These are phyloP conservation scores for Physcia stellaris DNA, from an alignment of 495 filamentous ascomycete genomes.

Conservation along the genomic window DNA sequence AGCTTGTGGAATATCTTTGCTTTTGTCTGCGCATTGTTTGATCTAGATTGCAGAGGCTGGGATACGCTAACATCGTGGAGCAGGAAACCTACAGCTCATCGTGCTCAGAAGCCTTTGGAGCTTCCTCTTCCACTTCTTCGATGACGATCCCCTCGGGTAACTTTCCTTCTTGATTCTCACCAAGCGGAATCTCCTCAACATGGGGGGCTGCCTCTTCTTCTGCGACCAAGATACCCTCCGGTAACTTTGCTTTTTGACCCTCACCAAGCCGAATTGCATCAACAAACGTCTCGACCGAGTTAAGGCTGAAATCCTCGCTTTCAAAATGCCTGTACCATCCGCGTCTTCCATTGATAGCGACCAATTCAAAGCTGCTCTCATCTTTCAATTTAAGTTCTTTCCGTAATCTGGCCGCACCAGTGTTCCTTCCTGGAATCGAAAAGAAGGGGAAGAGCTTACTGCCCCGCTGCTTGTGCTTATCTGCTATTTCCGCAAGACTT, in stretches of 20 bases:
- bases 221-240: constrained; percentile 50
- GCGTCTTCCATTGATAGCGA: constrained; percentile 72
- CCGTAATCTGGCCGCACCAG: constrained; percentile 39
- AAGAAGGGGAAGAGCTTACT: constrained; percentile 72
- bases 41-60: too few relatives aligned
- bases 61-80: too few relatives aligned
- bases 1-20: too few relatives aligned
- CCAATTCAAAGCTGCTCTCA: constrained; percentile 42
- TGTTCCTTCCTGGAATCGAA: constrained; percentile 52
- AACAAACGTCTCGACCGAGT: constrained; percentile 67
- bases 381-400: constrained; percentile 44
- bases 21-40: too few relatives aligned
- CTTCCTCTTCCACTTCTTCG: too few relatives aligned
- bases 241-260: constrained; percentile 65
- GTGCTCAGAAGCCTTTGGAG: too few relatives aligned
- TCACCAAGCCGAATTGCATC: constrained; percentile 81
- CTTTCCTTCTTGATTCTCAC: too few relatives aligned
- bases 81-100: too few relatives aligned
- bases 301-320: constrained; percentile 36
- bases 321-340: constrained; percentile 75
- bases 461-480: constrained; percentile 52
- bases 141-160: too few relatives aligned
- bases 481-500: constrained; percentile 59
- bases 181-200: too few relatives aligned
- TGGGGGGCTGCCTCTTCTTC: constrained; percentile 2